Evolutionary conservation across 441 rosid species (phyloP).

Genomic region (Gossypium lobatum): DNA sequence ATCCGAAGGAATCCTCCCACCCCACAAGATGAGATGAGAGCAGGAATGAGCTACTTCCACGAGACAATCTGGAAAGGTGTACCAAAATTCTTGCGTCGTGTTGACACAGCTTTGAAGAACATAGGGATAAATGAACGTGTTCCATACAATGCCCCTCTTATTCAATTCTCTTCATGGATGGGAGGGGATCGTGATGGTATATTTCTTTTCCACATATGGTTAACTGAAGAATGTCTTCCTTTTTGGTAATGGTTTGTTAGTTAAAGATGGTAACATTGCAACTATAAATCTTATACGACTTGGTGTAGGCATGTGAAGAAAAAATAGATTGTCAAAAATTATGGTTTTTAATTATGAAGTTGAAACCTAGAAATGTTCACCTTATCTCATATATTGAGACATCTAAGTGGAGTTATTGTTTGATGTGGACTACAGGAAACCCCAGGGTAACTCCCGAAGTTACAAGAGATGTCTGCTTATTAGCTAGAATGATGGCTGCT

Average conservation of each 20-base stretch:
- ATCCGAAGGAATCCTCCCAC: constrained; percentile 56
- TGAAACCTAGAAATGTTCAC: neutral
- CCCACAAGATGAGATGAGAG: constrained; percentile 66
- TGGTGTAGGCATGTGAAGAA: neutral
- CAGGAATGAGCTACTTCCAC: constrained; percentile 61
- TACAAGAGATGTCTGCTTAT: constrained; percentile 72
- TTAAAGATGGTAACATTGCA: neutral
- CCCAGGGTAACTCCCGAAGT: constrained; percentile 83
- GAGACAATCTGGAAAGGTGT: constrained; percentile 67
- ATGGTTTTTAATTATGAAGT: neutral
- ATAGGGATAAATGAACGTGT: constrained; percentile 71
- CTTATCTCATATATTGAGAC: neutral
- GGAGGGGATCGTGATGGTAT: constrained; percentile 94
- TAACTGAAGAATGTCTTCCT: neutral
- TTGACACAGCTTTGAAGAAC: constrained; percentile 69
- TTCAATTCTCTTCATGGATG: constrained; percentile 95
- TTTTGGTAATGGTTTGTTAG: neutral
- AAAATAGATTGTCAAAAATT: neutral
- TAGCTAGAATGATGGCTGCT: constrained; percentile 87
- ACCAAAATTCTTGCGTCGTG: constrained; percentile 57
- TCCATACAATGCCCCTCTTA: constrained; percentile 86
- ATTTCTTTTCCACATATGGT: neutral
- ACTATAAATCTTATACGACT: neutral
- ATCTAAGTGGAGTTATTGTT: neutral
- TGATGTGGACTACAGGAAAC: constrained; percentile 41